These are phyloP conservation scores for Lichtheimia ornata DNA, from an alignment of 371 early-diverging fungal species.

Conservation along the genomic window DNA sequence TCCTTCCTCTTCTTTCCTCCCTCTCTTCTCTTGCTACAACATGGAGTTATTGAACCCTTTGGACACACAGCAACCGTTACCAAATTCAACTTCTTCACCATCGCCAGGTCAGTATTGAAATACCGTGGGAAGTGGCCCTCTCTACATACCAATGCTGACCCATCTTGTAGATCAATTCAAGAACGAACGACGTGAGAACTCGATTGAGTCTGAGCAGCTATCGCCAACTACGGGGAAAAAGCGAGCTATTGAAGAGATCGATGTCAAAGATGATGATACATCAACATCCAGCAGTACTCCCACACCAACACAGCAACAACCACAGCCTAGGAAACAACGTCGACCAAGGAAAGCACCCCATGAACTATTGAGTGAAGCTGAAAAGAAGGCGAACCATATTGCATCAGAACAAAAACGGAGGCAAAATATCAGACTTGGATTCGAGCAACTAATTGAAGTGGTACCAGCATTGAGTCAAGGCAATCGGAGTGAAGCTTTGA, in stretches of 20 bases:
- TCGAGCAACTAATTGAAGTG: constrained; percentile 79
- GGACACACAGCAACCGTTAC: too few relatives aligned
- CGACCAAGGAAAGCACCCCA: constrained; percentile 49
- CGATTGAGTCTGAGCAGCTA: not conserved
- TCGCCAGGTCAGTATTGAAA: not conserved
- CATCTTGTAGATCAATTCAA: not conserved
- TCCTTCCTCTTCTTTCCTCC: not conserved
- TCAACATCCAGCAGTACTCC: not conserved
- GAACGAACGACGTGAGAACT: not conserved
- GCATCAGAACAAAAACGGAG: constrained; percentile 91
- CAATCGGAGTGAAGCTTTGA: constrained; percentile 60
- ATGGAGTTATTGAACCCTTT: not conserved
- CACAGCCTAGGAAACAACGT: constrained; percentile 18
- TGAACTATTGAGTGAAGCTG: constrained; percentile 89
- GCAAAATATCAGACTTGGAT: constrained; percentile 81
- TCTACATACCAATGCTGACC: not conserved
- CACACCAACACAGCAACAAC: constrained; percentile 2
- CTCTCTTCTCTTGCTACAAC: not conserved
- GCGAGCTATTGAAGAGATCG: not conserved
- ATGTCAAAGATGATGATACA: not conserved
- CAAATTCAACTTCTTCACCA: not conserved
- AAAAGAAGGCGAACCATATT: constrained; percentile 95
- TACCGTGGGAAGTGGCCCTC: not conserved
- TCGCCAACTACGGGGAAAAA: not conserved
- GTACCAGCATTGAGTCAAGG: constrained; percentile 75